Conservation (phyloP, 179 eudicot genomes). For the Camellia oleifera region DNA sequence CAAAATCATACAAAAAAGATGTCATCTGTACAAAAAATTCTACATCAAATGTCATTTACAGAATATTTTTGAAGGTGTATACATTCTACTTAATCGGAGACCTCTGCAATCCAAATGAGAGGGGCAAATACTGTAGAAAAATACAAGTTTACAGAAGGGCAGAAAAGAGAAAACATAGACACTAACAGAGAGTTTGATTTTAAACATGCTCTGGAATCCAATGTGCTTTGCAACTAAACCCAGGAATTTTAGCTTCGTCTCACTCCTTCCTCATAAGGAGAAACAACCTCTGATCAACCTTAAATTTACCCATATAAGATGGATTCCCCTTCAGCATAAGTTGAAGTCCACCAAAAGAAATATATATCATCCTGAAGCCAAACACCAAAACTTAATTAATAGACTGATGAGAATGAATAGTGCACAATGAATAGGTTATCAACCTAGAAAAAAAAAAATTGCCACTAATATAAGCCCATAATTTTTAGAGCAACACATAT, state of each 20-base stretch:
- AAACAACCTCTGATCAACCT: slow-evolving; percentile 45
- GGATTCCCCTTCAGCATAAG: slow-evolving; percentile 45
- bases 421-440: neutral
- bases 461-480: neutral
- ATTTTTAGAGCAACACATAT: neutral
- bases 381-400: neutral
- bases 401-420: neutral
- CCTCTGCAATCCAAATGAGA: too few relatives aligned
- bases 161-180: too few relatives aligned
- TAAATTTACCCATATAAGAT: slow-evolving; percentile 33
- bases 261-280: slow-evolving; percentile 46
- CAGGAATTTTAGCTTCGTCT: neutral
- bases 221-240: neutral
- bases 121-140: too few relatives aligned
- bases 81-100: too few relatives aligned
- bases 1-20: too few relatives aligned
- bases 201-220: neutral
- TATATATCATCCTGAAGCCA: slow-evolving; percentile 36
- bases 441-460: neutral
- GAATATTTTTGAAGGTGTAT: too few relatives aligned
- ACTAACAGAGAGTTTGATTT: too few relatives aligned
- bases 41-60: too few relatives aligned
- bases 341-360: slow-evolving; percentile 64
- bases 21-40: too few relatives aligned
- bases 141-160: too few relatives aligned